phyloP scores from a whole-genome alignment of 805 yeast species.

The Alloascoidea africana region DNA sequence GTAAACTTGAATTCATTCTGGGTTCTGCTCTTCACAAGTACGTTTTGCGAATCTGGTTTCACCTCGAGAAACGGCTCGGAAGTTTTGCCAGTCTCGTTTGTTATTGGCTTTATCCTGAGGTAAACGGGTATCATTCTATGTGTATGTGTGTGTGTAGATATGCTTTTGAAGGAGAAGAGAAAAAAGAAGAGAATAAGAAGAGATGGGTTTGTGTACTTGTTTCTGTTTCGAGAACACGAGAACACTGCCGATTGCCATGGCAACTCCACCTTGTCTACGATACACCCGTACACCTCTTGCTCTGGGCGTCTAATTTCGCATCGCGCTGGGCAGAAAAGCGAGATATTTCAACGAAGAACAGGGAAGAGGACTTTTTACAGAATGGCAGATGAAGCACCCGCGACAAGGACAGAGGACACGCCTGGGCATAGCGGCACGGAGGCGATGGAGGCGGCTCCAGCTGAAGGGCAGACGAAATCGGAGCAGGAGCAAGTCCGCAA shows the following conservation, averaged over 20 bases:
- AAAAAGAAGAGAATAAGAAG: no score
- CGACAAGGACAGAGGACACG: conserved; percentile 11
- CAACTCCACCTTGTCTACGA: no score
- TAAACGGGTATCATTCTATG: conserved; percentile 21
- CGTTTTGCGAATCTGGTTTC: conserved; percentile 10
- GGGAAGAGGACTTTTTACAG: conserved; percentile 4
- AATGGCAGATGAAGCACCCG: conserved; percentile 9
- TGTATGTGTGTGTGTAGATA: no score
- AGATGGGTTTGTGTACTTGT: no score
- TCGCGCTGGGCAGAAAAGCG: conserved; percentile 16
- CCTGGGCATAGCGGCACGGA: no score
- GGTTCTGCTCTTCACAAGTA: conserved; percentile 13
- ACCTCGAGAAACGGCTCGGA: conserved; percentile 12
- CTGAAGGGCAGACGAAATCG: conserved; percentile 3
- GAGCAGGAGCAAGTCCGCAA: conserved; percentile 6
- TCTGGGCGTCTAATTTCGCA: conserved; percentile 6
- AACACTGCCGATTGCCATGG: no score
- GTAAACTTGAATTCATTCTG: conserved; percentile 17
- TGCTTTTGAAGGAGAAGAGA: no score
- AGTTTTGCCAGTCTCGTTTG: conserved; percentile 8
- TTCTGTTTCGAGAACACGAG: no score
- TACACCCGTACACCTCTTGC: no score
- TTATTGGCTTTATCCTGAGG: conserved; percentile 22
- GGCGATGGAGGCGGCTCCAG: conserved; percentile 4
- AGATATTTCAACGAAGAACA: conserved; percentile 14